Conservation (phyloP, 1,284 basidiomycete species). For the Trametes versicolor region DNA sequence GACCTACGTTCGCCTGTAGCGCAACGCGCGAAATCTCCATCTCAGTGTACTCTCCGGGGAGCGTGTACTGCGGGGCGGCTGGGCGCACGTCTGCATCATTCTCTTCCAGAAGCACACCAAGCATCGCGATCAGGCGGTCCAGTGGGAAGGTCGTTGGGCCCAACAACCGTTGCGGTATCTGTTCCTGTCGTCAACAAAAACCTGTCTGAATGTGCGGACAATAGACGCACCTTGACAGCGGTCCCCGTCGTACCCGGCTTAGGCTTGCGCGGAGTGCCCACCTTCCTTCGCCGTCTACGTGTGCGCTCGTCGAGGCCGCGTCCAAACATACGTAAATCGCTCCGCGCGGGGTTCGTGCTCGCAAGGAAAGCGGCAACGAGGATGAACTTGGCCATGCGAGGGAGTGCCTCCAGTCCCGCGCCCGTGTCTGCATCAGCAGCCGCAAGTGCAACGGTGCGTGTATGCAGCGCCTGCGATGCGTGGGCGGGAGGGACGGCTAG, state of each 20-base stretch:
- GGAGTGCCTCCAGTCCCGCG: slow-evolving; percentile 48
- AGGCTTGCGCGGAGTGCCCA: slow-evolving; percentile 51
- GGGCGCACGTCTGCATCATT: slow-evolving; percentile 69
- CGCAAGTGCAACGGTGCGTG: slow-evolving; percentile 9
- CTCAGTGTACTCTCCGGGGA: slow-evolving; percentile 72
- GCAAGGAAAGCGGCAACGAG: slow-evolving; percentile 87
- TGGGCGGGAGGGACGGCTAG: slow-evolving; percentile 33
- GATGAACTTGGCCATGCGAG: slow-evolving; percentile 77
- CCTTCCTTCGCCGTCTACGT: slow-evolving; percentile 61
- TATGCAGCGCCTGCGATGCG: slow-evolving; percentile 20
- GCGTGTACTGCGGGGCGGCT: slow-evolving; percentile 56
- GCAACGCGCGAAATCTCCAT: slow-evolving; percentile 72
- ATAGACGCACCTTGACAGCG: slow-evolving; percentile 57
- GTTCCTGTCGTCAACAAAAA: slow-evolving; percentile 3
- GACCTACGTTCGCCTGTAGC: slow-evolving; percentile 63
- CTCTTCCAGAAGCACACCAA: slow-evolving; percentile 86
- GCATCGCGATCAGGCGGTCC: slow-evolving; percentile 85
- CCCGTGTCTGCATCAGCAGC: slow-evolving; percentile 13
- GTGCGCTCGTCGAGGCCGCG: slow-evolving; percentile 74
- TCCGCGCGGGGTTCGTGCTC: slow-evolving; percentile 86
- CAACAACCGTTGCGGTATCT: slow-evolving; percentile 83
- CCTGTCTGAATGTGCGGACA: neutral
- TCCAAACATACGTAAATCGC: slow-evolving; percentile 86
- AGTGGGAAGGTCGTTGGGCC: slow-evolving; percentile 87
- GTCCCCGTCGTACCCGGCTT: slow-evolving; percentile 49